phyloP scores from a whole-genome alignment of 208 protist genomes.

The Leishmania martiniquensis region DNA sequence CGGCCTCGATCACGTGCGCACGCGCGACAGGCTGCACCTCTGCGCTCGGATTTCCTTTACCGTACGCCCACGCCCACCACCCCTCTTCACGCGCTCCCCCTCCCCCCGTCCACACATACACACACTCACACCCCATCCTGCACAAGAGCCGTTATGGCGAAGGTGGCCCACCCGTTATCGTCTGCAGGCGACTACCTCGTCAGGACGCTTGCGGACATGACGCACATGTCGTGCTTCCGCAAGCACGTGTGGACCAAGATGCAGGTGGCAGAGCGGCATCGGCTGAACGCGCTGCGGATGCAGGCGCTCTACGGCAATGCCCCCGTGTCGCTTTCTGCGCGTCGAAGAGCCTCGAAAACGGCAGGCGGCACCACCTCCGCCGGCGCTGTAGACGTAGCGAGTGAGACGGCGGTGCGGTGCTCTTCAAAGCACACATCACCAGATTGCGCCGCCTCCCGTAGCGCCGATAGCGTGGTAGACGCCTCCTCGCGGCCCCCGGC shows the following conservation, averaged over 20 bases:
- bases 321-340: slow-evolving; percentile 18
- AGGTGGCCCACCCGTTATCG: slow-evolving; percentile 4
- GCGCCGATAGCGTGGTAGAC: background rate
- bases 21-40: background rate
- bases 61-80: too few relatives aligned
- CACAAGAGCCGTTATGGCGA: slow-evolving; percentile 5
- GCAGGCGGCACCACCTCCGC: background rate
- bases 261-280: slow-evolving; percentile 38
- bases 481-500: background rate
- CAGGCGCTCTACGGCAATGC: slow-evolving; percentile 80
- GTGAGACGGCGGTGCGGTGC: background rate
- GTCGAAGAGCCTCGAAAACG: background rate
- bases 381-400: background rate
- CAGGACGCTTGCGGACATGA: slow-evolving; percentile 37
- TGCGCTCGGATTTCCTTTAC: too few relatives aligned
- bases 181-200: slow-evolving; percentile 33
- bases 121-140: background rate
- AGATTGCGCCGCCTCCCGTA: background rate
- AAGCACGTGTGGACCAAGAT: slow-evolving; percentile 44
- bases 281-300: slow-evolving; percentile 64
- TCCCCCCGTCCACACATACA: background rate
- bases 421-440: background rate
- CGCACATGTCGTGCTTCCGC: slow-evolving; percentile 39
- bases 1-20: background rate
- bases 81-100: too few relatives aligned